Conservation (phyloP, 768 basidiomycete species). For the Phaeotremella skinneri region DNA sequence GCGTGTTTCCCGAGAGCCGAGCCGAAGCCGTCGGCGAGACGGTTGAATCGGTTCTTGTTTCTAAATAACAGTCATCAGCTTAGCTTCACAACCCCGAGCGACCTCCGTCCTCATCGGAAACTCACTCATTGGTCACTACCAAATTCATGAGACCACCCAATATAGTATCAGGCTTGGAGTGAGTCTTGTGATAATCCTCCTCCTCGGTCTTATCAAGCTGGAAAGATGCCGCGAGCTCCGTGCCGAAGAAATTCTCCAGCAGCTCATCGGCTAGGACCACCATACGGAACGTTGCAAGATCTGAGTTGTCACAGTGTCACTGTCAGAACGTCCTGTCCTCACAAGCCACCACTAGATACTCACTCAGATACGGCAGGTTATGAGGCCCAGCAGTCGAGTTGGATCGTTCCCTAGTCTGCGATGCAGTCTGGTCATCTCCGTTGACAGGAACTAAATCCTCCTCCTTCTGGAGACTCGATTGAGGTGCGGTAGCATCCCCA, state of each 20-base stretch:
- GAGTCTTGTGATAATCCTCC: constrained; percentile 54
- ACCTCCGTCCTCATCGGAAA: neutral
- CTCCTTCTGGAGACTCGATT: constrained; percentile 23
- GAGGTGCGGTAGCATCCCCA: constrained; percentile 66
- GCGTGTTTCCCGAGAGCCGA: constrained; percentile 87
- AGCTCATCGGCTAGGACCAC: constrained; percentile 95
- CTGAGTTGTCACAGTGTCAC: constrained; percentile 53
- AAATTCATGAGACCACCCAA: constrained; percentile 80
- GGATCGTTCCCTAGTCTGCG: constrained; percentile 54
- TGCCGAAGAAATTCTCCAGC: constrained; percentile 93
- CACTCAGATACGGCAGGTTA: constrained; percentile 88
- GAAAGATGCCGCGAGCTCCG: constrained; percentile 86
- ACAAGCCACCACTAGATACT: constrained; percentile 54
- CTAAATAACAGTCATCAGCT: constrained; percentile 13
- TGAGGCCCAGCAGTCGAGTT: constrained; percentile 54
- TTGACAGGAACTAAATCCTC: constrained; percentile 28
- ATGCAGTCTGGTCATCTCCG: constrained; percentile 44
- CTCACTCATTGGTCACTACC: constrained; percentile 73
- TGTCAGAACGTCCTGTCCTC: neutral
- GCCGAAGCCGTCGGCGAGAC: constrained; percentile 88
- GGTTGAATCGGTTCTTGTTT: constrained; percentile 91
- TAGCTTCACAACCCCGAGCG: constrained; percentile 8
- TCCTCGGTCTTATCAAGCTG: constrained; percentile 62
- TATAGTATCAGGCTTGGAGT: constrained; percentile 52
- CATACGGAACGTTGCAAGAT: constrained; percentile 75